These are phyloP conservation scores for Claviceps lovelessii DNA, from an alignment of 2,329 filamentous ascomycete genomes.

Conservation along the genomic window DNA sequence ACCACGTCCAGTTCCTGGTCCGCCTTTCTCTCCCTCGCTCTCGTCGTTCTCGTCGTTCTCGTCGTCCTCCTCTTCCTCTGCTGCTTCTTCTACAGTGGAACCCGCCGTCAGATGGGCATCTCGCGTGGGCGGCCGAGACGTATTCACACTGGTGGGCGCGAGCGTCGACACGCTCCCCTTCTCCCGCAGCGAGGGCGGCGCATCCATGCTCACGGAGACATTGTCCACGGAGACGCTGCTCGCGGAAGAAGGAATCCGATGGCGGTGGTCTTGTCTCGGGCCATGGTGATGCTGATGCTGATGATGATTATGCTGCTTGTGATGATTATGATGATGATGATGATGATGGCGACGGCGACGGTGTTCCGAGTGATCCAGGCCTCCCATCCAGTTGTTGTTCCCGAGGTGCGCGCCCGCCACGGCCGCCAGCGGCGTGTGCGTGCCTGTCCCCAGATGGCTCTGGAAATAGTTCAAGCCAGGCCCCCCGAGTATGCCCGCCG, in stretches of 20 bases:
- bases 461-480: conserved; percentile 75
- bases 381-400: conserved; percentile 23
- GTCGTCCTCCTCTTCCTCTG: conserved; percentile 18
- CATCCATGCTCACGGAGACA: conserved; percentile 17
- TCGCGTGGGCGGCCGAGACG: conserved; percentile 43
- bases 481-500: conserved; percentile 52
- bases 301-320: neutral
- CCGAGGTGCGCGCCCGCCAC: conserved; percentile 50
- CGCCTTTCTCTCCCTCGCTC: too few species aligned
- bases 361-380: conserved; percentile 7
- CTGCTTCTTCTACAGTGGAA: conserved; percentile 26
- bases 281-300: neutral
- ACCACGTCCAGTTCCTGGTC: neutral
- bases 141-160: conserved; percentile 37
- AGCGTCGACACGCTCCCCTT: conserved; percentile 50
- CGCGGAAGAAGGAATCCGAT: conserved; percentile 31
- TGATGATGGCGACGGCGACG: conserved; percentile 6
- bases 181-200: conserved; percentile 31
- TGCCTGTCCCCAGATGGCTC: conserved; percentile 60
- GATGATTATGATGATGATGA: conserved; percentile 13
- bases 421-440: conserved; percentile 65
- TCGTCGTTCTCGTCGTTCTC: neutral
- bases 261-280: conserved; percentile 5
- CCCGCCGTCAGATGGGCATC: conserved; percentile 28
- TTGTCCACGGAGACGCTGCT: conserved; percentile 33